A percentile compares a stretch with the other conserved stretches of the same genome.
These are phyloP conservation scores for Suillus placidus DNA, from an alignment of 768 basidiomycete genomes.

Conservation along the genomic window DNA sequence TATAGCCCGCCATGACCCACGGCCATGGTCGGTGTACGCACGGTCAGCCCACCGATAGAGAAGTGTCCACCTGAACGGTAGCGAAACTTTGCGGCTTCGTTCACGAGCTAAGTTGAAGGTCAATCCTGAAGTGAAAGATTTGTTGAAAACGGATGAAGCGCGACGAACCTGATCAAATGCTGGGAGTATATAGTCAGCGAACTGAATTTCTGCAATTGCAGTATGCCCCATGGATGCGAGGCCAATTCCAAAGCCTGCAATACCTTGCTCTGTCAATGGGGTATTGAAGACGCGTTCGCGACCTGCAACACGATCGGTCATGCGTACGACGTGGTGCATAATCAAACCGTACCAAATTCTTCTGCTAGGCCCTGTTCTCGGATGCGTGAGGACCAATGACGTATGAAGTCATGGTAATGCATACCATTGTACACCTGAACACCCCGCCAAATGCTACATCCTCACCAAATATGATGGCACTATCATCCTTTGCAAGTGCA, in stretches of 20 bases:
- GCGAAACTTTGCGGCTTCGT: slow-evolving; percentile 92
- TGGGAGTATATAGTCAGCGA: slow-evolving; percentile 89
- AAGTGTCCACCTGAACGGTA: slow-evolving; percentile 87
- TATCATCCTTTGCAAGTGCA: slow-evolving; percentile 82
- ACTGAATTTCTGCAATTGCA: slow-evolving; percentile 93
- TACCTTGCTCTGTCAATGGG: slow-evolving; percentile 89
- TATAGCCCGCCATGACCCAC: slow-evolving; percentile 94
- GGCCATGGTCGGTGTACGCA: slow-evolving; percentile 87
- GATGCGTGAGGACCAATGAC: slow-evolving; percentile 7
- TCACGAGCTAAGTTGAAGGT: slow-evolving; percentile 64
- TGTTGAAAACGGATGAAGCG: neutral
- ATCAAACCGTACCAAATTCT: slow-evolving; percentile 71
- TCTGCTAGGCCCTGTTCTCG: slow-evolving; percentile 84
- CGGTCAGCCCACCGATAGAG: slow-evolving; percentile 80
- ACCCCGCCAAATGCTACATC: slow-evolving; percentile 95
- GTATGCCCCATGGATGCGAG: slow-evolving; percentile 92
- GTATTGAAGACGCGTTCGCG: slow-evolving; percentile 95
- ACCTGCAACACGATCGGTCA: slow-evolving; percentile 47
- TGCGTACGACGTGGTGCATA: neutral
- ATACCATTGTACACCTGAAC: slow-evolving; percentile 89
- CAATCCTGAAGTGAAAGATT: slow-evolving; percentile 1
- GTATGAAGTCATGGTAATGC: slow-evolving; percentile 9
- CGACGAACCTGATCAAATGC: slow-evolving; percentile 85
- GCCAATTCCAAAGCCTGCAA: slow-evolving; percentile 93
- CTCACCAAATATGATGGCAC: slow-evolving; percentile 87